A percentile compares a stretch with the other conserved stretches of the same genome.
These are phyloP conservation scores for Lepidium aucheri DNA, from an alignment of 345 rosid species.

Conservation along the genomic window DNA sequence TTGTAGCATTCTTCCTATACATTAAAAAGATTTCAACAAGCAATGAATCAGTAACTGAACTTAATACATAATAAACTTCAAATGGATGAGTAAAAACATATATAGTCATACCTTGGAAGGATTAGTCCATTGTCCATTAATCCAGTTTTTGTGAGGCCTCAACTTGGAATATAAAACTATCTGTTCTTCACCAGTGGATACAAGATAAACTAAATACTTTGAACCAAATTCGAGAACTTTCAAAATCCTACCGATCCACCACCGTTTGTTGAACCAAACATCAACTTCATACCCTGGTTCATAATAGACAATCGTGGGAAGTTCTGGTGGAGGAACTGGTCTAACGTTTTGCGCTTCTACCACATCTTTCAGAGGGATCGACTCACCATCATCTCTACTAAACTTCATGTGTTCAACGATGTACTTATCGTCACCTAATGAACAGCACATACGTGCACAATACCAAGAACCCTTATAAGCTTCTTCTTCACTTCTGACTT, in stretches of 20 bases:
- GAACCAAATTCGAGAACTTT: constrained; percentile 23
- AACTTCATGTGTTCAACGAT: constrained; percentile 44
- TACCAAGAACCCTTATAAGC: constrained; percentile 63
- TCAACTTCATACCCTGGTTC: constrained; percentile 41
- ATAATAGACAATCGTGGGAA: constrained; percentile 16
- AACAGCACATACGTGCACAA: constrained; percentile 28
- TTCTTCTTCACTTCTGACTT: constrained; percentile 46
- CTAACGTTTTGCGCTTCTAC: constrained; percentile 25
- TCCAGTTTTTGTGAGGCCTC: constrained; percentile 47
- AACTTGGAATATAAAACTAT: constrained; percentile 27
- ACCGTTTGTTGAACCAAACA: constrained; percentile 48
- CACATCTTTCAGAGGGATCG: constrained; percentile 39
- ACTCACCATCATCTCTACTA: constrained; percentile 33
- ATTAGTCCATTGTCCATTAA: constrained; percentile 37
- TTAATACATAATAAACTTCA: too few species aligned
- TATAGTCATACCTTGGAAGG: constrained; percentile 19
- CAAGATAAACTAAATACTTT: constrained; percentile 35
- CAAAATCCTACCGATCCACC: constrained; percentile 54
- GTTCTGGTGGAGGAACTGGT: constrained; percentile 49
- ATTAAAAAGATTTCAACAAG: background rate
- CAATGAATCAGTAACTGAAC: too few species aligned
- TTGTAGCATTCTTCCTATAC: background rate
- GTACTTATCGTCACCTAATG: constrained; percentile 31
- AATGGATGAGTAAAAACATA: too few species aligned
- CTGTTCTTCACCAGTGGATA: constrained; percentile 24